Evolutionary conservation across 176 grass and related monocot species (phyloP), one percentile per base, ranked within the genome.

Genomic region (Rhynchospora breviuscula): DNA sequence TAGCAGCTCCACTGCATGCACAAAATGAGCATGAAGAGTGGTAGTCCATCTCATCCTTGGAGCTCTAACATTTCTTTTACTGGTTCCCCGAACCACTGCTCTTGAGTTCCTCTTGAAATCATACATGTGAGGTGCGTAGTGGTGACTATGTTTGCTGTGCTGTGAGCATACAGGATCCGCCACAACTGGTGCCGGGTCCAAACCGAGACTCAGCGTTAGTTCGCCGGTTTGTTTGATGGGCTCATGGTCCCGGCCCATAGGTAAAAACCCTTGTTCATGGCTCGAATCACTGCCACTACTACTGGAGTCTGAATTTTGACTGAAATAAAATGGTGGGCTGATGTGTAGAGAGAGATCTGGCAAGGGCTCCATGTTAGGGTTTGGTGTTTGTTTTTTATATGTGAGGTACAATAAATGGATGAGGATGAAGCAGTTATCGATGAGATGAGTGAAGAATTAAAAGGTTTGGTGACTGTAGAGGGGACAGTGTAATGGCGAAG

Each of bases 41-140:
- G 91, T 98, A 21, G 95, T 98, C 95, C 95, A 98, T 85, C 95
- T 82, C 95, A 98, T 98, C 81, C 95, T 93, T 21, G 95, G 92
- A 22, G 95, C 92, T 26, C 95, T 93, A 13, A 89, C 85, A 84
- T 79, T 95, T 87, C 91, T 95, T 87, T 93, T 98, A 11, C 86
- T 5, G 0, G 85, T 81, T 10, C 87, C 83, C 1, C 85, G 29
- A 1, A 68, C 84, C 26, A 52, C 67, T 66, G 95, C 71, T 84
- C 87, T 85, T 8, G 80, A 84, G 84, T 65, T 89, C 83, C 94
- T 88, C 86, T 95, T 98, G 62, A 95, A 90, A 46, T 57, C 85
- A 14, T 91, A 89, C 86, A 95, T 93, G 79, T 95, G 92, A 74
- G 82, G 85, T 65, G 85, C 78, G n/a, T 91, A 87, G 29, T 87